Percentiles rank a stretch among this genome's conserved stretches.
These are phyloP conservation scores for Eucalyptus erythrocorys DNA, from an alignment of 345 rosid species.

Conservation along the genomic window DNA sequence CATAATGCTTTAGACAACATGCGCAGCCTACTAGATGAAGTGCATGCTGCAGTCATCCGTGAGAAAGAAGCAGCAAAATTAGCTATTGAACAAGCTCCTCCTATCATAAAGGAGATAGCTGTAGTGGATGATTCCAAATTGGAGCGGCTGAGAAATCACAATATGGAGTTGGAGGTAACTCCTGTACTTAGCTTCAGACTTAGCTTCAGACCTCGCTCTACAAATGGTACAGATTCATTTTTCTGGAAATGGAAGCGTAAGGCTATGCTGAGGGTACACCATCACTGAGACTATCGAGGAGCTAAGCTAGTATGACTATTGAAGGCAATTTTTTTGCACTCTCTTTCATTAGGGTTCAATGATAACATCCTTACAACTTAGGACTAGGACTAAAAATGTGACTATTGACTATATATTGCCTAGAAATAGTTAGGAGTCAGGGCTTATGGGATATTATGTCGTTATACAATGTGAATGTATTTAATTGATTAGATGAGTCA, in stretches of 20 bases:
- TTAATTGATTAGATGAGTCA: not conserved
- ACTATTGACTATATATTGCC: not conserved
- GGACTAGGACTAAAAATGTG: not conserved
- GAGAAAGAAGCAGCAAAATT: constrained; percentile 51
- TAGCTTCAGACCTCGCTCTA: not conserved
- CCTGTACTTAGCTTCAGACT: not conserved
- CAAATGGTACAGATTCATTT: not conserved
- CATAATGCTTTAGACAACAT: constrained; percentile 32
- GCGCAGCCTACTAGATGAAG: constrained; percentile 45
- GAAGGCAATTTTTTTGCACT: not conserved
- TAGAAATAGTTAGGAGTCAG: not conserved
- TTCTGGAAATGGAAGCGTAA: not conserved
- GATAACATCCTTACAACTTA: not conserved
- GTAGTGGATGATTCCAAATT: constrained; percentile 41
- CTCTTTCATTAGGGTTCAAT: not conserved
- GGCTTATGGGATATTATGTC: not conserved
- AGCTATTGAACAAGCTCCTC: constrained; percentile 63
- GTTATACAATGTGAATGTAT: not conserved
- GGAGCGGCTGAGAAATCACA: constrained; percentile 28
- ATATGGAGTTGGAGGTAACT: constrained; percentile 37
- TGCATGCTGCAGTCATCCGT: constrained; percentile 16
- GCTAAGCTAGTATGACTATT: not conserved
- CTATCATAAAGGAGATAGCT: constrained; percentile 53
- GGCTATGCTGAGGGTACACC: not conserved
- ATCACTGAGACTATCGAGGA: not conserved